Conservation (phyloP, 2,329 filamentous ascomycete species). For the Botryotinia globosa region DNA sequence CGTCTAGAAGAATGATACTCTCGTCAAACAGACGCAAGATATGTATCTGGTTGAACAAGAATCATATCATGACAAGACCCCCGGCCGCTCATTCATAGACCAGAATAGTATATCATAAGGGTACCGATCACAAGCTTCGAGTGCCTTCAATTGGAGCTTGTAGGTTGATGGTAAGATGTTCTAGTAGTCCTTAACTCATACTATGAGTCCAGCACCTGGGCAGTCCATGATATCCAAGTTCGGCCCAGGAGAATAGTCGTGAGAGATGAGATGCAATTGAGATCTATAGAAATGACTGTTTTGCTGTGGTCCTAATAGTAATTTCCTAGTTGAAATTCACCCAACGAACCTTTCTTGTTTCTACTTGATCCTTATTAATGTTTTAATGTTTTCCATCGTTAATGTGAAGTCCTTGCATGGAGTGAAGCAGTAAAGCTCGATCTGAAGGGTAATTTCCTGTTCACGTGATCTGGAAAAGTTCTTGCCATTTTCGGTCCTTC, state of each 20-base stretch:
- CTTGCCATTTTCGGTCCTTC: constrained; percentile 11
- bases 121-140: background rate
- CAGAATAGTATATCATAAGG: background rate
- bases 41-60: background rate
- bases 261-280: background rate
- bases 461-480: constrained; percentile 15
- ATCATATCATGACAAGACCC: background rate
- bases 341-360: background rate
- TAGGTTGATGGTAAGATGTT: background rate
- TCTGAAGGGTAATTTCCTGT: background rate
- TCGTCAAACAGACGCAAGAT: background rate
- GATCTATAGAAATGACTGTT: background rate
- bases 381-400: background rate
- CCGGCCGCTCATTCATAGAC: background rate
- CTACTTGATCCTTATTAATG: background rate
- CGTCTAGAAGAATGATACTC: background rate
- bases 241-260: background rate
- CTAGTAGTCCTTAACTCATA: background rate
- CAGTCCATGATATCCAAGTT: background rate
- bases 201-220: background rate
- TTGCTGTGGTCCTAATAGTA: background rate
- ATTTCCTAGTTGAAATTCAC: background rate
- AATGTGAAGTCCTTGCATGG: constrained; percentile 3
- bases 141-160: background rate
- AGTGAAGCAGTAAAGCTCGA: background rate